Evolutionary conservation across 345 rosid species (phyloP), one percentile per base, ranked within the genome.

Genomic region (Populus pruinosa): DNA sequence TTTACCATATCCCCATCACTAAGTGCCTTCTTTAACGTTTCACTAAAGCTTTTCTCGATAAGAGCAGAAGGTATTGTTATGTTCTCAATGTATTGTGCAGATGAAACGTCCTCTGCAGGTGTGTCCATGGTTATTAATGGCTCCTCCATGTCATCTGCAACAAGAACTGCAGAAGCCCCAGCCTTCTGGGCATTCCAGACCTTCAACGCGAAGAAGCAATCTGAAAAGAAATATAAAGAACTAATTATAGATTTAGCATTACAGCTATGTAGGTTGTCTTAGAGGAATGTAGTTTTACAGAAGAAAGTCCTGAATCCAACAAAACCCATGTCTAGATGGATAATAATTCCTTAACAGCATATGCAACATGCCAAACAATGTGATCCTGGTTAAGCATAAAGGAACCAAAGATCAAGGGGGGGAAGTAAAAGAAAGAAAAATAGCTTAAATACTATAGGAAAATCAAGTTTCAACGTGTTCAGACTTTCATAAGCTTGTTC

Each of bases 111-210:
- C 72, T 89, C 98, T 82, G 77, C 88, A 8, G 98, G 99, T 11
- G 93, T 87, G 76, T 96, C 99, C 99, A 96, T 96, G 4, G 99
- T 96, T 64, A 93, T 93, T 73, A 96, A 82, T 59, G 95, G 82
- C 72, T 96, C 99, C 44, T 91, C 94, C 14, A 89, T 84, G 87
- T 91, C 77, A 79, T 96, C 99, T 0, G 94, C 96, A 53, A 96
- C 97, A 80, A 96, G 98, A 66, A 96, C 98, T 25, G 98, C 99
- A 16, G 98, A 90, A 70, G 99, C 99, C 63, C 98, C 97, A 0
- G 91, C 98, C 83, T 90, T 91, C 85, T 96, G 99, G 43, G 93
- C 97, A 86, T 93, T 96, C 97, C 97, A 96, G 2, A 91, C 98
- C 85, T 96, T 96, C 79, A 93, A 86, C 50, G 99, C 94, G 59